Conservation (phyloP, 2,329 filamentous ascomycete genomes). For the Aspergillus fijiensis region DNA sequence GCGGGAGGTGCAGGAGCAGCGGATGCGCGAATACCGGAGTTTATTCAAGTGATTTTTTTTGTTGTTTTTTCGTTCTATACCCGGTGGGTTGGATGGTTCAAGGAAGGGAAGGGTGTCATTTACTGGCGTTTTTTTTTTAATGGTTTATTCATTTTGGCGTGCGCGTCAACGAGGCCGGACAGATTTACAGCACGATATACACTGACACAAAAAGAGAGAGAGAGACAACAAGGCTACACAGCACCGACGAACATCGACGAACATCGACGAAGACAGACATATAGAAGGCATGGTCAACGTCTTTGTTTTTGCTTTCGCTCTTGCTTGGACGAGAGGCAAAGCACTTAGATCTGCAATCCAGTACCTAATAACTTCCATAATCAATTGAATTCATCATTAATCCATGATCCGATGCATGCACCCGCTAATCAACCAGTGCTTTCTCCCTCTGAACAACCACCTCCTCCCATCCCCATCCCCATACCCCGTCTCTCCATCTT, state of each 20-base stretch:
- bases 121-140: slow-evolving; percentile 9
- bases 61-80: slow-evolving; percentile 7
- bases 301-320: too few relatives aligned
- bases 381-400: not conserved
- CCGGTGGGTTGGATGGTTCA: not conserved
- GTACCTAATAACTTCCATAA: too few relatives aligned
- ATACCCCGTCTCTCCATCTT: not conserved
- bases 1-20: slow-evolving; percentile 64
- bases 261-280: not conserved
- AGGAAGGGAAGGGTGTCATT: not conserved
- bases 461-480: too few relatives aligned
- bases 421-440: too few relatives aligned
- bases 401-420: too few relatives aligned
- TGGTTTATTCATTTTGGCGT: not conserved
- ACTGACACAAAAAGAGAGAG: not conserved
- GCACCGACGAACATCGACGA: not conserved
- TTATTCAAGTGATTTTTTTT: slow-evolving; percentile 50
- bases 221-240: not conserved
- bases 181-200: not conserved
- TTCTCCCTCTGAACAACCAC: too few relatives aligned
- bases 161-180: not conserved
- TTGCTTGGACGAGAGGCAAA: too few relatives aligned
- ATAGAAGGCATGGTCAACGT: not conserved
- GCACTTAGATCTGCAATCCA: too few relatives aligned
- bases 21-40: slow-evolving; percentile 59